Evolutionary conservation across 192 early-diverging fungal genomes (phyloP).

Genomic region (Phycomyces blakesleeanus): DNA sequence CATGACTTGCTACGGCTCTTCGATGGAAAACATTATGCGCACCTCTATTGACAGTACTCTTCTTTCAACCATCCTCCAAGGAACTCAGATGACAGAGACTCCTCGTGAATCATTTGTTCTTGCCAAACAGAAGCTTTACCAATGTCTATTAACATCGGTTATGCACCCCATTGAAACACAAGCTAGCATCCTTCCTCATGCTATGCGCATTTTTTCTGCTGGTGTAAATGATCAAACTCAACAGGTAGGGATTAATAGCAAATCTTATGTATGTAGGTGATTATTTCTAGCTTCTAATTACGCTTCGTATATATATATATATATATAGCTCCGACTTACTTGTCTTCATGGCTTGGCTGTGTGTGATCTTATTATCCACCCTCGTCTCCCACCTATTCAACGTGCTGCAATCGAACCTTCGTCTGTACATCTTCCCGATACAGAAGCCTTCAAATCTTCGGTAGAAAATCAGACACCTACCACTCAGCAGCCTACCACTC

Average conservation of each 20-base stretch:
- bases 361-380: conserved; percentile 54
- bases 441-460: background rate
- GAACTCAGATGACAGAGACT: conserved; percentile 4
- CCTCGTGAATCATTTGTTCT: conserved; percentile 4
- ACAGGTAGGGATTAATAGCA: conserved; percentile 19
- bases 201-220: conserved; percentile 32
- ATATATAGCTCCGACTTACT: conserved; percentile 25
- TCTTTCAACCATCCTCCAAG: conserved; percentile 27
- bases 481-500: background rate
- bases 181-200: conserved; percentile 38
- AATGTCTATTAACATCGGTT: conserved; percentile 40
- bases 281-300: background rate
- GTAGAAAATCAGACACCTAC: background rate
- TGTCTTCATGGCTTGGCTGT: conserved; percentile 42
- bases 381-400: conserved; percentile 50
- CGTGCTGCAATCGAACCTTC: background rate
- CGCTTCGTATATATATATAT: background rate
- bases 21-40: conserved; percentile 21
- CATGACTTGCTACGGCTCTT: conserved; percentile 22
- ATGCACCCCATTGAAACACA: conserved; percentile 37
- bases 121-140: conserved; percentile 26
- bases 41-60: conserved; percentile 28
- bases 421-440: background rate
- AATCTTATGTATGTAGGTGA: background rate
- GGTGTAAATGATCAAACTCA: conserved; percentile 34